Percentiles rank a stretch among this genome's conserved stretches.
Conservation (phyloP, 768 basidiomycete genomes). For the Tricholoma saponaceum region DNA sequence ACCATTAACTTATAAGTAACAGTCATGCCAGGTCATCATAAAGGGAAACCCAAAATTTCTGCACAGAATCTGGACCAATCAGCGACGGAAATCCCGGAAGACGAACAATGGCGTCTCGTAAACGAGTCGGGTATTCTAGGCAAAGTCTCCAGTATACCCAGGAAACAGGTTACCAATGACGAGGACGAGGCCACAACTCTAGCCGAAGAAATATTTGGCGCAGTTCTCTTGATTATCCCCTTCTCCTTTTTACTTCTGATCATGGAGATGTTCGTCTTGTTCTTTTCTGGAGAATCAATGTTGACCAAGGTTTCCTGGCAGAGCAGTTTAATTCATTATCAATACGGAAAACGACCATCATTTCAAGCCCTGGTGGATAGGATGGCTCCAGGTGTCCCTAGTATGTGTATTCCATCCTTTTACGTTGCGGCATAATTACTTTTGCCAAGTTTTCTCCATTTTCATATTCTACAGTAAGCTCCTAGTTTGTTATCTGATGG, state of each 20-base stretch:
- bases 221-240: slow-evolving; percentile 64
- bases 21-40: slow-evolving; percentile 1
- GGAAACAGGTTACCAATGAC: slow-evolving; percentile 27
- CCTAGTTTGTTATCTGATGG: background rate
- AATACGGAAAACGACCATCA: slow-evolving; percentile 64
- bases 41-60: background rate
- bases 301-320: background rate
- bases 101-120: slow-evolving; percentile 77
- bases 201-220: slow-evolving; percentile 67
- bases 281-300: slow-evolving; percentile 1
- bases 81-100: slow-evolving; percentile 55
- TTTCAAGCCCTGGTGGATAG: slow-evolving; percentile 47
- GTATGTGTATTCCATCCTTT: slow-evolving; percentile 38
- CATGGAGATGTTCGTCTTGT: slow-evolving; percentile 77
- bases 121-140: slow-evolving; percentile 59
- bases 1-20: too few species aligned
- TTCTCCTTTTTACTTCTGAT: slow-evolving; percentile 70
- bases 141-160: slow-evolving; percentile 17
- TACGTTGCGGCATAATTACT: background rate
- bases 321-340: slow-evolving; percentile 67
- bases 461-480: slow-evolving; percentile 75
- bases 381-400: slow-evolving; percentile 66
- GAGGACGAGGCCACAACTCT: slow-evolving; percentile 40
- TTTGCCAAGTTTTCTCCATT: slow-evolving; percentile 57
- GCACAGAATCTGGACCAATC: slow-evolving; percentile 12